A percentile compares a stretch with the other conserved stretches of the same genome.
These are phyloP conservation scores for Pseudopithomyces chartarum DNA, from an alignment of 2,329 filamentous ascomycete genomes.

Conservation along the genomic window DNA sequence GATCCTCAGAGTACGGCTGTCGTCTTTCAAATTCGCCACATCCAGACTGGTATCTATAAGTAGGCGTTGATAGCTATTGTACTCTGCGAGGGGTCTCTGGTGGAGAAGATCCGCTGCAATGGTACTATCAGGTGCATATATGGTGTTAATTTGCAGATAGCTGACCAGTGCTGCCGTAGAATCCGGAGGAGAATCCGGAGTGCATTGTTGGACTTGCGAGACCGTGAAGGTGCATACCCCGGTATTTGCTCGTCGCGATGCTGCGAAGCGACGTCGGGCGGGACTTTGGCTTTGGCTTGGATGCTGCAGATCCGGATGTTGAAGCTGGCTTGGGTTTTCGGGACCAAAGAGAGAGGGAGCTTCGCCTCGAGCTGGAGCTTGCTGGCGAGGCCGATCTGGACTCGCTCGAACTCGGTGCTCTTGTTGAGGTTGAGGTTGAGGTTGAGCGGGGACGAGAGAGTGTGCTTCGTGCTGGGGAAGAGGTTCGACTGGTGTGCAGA, in stretches of 20 bases:
- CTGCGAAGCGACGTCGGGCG: slow-evolving; percentile 7
- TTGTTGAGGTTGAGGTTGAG: slow-evolving; percentile 4
- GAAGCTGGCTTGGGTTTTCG: slow-evolving; percentile 4
- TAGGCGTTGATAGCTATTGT: slow-evolving; percentile 10
- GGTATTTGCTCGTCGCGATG: slow-evolving; percentile 2
- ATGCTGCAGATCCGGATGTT: slow-evolving; percentile 6
- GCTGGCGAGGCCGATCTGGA: not conserved
- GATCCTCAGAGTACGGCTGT: slow-evolving; percentile 2
- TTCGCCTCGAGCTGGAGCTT: slow-evolving; percentile 5
- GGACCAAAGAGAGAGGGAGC: slow-evolving; percentile 5
- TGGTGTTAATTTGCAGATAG: slow-evolving; percentile 12
- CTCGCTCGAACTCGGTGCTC: slow-evolving; percentile 1
- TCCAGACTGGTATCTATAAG: not conserved
- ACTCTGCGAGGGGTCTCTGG: slow-evolving; percentile 1
- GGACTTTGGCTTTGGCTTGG: slow-evolving; percentile 5
- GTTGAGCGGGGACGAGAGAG: not conserved
- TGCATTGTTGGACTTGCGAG: slow-evolving; percentile 10
- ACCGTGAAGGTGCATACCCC: slow-evolving; percentile 11
- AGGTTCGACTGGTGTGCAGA: slow-evolving; percentile 6
- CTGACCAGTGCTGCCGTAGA: not conserved
- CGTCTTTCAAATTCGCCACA: not conserved
- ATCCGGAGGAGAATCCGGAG: slow-evolving; percentile 1
- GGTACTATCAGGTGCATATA: slow-evolving; percentile 1
- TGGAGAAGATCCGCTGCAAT: slow-evolving; percentile 1
- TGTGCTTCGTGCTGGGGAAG: slow-evolving; percentile 5